Evolutionary conservation across 495 filamentous ascomycete genomes (phyloP), one percentile per base, ranked within the genome.

Genomic region (Eremomyces bilateralis): DNA sequence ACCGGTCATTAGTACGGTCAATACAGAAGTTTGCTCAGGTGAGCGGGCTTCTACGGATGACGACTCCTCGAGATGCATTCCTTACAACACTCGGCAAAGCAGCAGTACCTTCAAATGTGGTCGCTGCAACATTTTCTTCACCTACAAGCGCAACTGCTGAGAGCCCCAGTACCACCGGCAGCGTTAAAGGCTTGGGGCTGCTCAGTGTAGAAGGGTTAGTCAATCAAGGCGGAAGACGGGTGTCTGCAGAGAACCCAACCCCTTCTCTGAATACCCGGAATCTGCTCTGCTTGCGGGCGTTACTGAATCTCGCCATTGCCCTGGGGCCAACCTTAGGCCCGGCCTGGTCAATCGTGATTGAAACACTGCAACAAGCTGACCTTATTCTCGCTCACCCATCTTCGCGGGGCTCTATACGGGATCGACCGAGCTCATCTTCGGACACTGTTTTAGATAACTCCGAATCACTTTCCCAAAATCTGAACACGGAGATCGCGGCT

Each of bases 21-120:
- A 85, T 95, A 43, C 88, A 97, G 47, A 91, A 91, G 44, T 76
- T 97, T 47, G 76, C 90, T 1, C 88, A 97, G 49, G 88, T 94
- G 4, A 81, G 88, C 15, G 88, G 88, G 11, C 60, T 97, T 36
- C 59, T 97, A 15, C 67, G 79, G 34, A 65, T 94, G 15, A 59
- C 64, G 17, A 93, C 88, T 1, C 80, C 88, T 8, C 61, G 90
- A 36, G 88, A 97, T 62, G 85, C 88, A 3, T 91, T 97, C 42
- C 57, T 97, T 17, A 95, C 88, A 3, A 91, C 83, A 0, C 62
- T 97, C 2, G 81, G 79, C 4, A 97, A 97, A 51, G 72, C 84
- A 21, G 80, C 88, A 20, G 77, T 94, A 5, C 88, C 88, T 5
- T 64, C 76, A 4, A 75, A 78, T 46, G 59, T 79, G 12, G 53